Conservation (phyloP, 805 yeast species). For the Hanseniaspora vineae region DNA sequence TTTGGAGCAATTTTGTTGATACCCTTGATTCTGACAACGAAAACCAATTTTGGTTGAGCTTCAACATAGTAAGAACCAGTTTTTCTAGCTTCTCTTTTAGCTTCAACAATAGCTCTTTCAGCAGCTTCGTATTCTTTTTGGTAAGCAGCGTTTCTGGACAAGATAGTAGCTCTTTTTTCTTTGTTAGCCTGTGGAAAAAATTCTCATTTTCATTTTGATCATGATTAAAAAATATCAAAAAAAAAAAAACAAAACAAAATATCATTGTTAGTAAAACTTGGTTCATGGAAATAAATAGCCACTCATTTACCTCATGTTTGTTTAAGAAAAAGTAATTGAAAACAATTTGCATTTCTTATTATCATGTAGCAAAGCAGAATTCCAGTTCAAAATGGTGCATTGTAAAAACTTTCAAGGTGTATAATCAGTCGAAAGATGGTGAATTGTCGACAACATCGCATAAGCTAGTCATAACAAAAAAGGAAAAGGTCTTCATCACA, state of each 20-base stretch:
- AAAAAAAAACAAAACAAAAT: background rate
- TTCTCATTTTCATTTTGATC: constrained; percentile 7
- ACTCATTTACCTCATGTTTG: too few relatives aligned
- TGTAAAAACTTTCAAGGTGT: too few relatives aligned
- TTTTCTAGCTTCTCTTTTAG: constrained; percentile 91
- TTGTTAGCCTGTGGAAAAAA: constrained; percentile 28
- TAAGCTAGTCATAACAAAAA: constrained; percentile 45
- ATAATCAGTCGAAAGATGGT: constrained; percentile 64
- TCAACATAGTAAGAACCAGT: constrained; percentile 88
- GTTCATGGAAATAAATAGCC: background rate
- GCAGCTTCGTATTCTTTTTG: constrained; percentile 86
- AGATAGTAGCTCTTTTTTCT: constrained; percentile 56
- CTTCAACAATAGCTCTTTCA: constrained; percentile 75
- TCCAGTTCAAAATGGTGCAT: too few relatives aligned
- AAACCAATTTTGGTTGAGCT: constrained; percentile 89
- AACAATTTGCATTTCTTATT: too few relatives aligned
- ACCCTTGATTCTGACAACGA: constrained; percentile 98
- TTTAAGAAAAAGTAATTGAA: too few relatives aligned
- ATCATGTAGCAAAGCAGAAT: too few relatives aligned
- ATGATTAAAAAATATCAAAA: background rate
- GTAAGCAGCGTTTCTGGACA: constrained; percentile 95
- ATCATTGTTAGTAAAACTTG: background rate
- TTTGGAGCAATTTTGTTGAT: constrained; percentile 96
- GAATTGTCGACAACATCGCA: constrained; percentile 60
- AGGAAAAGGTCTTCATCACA: constrained; percentile 35